These are phyloP conservation scores for Cryptococcus wingfieldii DNA, from an alignment of 1,284 basidiomycete genomes.

Conservation along the genomic window DNA sequence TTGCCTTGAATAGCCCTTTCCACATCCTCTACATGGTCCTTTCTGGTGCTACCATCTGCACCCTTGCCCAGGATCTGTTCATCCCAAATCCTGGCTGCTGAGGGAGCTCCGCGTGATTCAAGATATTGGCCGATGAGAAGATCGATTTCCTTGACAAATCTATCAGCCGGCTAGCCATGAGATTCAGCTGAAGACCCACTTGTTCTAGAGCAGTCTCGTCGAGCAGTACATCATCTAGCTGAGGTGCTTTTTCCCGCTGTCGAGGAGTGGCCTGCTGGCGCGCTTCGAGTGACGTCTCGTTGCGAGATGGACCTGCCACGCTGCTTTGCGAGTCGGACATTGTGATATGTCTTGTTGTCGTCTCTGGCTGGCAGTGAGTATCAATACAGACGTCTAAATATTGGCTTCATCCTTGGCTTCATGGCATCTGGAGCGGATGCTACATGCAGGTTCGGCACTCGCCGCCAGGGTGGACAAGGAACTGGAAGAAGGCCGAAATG, in stretches of 20 bases:
- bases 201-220: slow-evolving; percentile 11
- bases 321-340: background rate
- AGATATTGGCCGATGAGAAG: slow-evolving; percentile 51
- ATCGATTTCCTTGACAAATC: slow-evolving; percentile 35
- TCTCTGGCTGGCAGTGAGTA: too few relatives aligned
- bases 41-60: slow-evolving; percentile 35
- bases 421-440: too few relatives aligned
- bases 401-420: too few relatives aligned
- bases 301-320: slow-evolving; percentile 2
- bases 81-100: slow-evolving; percentile 27
- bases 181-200: slow-evolving; percentile 1
- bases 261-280: background rate
- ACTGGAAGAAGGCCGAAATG: too few relatives aligned
- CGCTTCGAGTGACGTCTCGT: background rate
- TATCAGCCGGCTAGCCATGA: background rate
- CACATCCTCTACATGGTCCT: slow-evolving; percentile 46
- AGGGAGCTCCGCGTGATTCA: slow-evolving; percentile 43
- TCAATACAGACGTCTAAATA: too few relatives aligned
- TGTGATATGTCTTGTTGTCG: too few relatives aligned
- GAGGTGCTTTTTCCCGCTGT: slow-evolving; percentile 12
- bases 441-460: too few relatives aligned
- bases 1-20: slow-evolving; percentile 48
- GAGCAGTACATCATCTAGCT: slow-evolving; percentile 12
- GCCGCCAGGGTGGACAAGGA: too few relatives aligned
- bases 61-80: slow-evolving; percentile 22